Base-by-base conservation (phyloP, 306 rosid genomes). In the Arachis hypogaea region DNA sequence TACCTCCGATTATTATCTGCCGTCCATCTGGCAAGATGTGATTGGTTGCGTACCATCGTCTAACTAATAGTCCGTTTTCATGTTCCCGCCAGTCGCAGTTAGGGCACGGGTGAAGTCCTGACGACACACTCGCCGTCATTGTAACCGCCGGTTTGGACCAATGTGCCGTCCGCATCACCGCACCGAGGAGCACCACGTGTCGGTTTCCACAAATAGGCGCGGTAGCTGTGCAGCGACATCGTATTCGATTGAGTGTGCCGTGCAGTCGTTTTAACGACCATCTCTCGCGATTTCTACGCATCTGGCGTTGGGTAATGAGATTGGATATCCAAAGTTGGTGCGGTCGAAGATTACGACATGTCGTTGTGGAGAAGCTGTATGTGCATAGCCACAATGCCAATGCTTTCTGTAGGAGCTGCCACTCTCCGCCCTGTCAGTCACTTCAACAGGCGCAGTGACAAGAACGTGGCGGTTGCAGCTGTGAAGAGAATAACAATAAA, bases 311-410 rank as follows among this genome's bases (percentile, higher is more conserved):
- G 91, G 86, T 55, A 86, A 30, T 4, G 2, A 85, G 3, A 64
- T 93, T 87, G 18, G 98, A 93, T 4, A 7, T 3, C 97, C 98
- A 30, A 89, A 89, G 81, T 87, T 89, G 9, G 98, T 91, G n/a
- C 96, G 92, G 80, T 93, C 98, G 61, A 76, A 86, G 47, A 91
- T 74, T 51, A 89, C 38, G 51, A 93, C 91, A 1, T 89, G 78
- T 93, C 96, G 78, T 86, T 85, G 77, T 80, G 80, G 9, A 89
- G 82, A 2, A 93, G 69, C 56, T 93, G 98, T 97, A 93, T 91
- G 92, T 93, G 98, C 98, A 93, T 93, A 89, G 88, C 96, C 0
- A 91, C 81, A 18, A 93, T 77, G 83, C 98, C 98, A 4, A 93
- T 82, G 88, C 38, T 4, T 73, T 0, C 4, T 86, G 88, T 11